These are phyloP conservation scores for Noccaea bulbosa DNA, from an alignment of 345 rosid species.

Conservation along the genomic window DNA sequence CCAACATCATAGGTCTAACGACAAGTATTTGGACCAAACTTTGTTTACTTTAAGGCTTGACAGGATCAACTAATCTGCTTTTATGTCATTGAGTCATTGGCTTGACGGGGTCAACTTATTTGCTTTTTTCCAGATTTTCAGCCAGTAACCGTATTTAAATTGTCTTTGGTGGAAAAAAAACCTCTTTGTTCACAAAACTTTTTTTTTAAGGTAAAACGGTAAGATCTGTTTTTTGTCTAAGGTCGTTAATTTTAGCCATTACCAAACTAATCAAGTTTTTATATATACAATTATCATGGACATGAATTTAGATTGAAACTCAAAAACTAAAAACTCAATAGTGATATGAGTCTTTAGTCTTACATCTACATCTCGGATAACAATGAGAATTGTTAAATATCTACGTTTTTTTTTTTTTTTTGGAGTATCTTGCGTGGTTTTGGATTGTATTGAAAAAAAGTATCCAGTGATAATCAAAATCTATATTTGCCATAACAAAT, in stretches of 20 bases:
- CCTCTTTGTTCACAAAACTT: no score
- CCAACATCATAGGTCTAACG: neutral
- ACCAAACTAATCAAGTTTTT: neutral
- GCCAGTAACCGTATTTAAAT: neutral
- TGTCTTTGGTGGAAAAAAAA: neutral
- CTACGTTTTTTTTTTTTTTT: neutral
- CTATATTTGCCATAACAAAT: neutral
- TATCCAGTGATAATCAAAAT: neutral
- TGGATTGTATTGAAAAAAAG: slow-evolving; percentile 17
- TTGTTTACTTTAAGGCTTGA: slow-evolving; percentile 16
- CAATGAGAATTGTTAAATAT: no score
- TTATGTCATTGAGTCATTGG: slow-evolving; percentile 13
- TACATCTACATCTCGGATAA: no score
- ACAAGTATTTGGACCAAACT: neutral
- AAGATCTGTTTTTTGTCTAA: slow-evolving; percentile 1
- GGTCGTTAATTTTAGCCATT: neutral
- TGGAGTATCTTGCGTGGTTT: slow-evolving; percentile 4
- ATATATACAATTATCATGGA: neutral
- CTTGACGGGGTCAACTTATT: slow-evolving; percentile 26
- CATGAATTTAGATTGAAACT: neutral
- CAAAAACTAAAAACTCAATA: neutral
- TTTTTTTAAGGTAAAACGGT: neutral
- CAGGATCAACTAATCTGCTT: slow-evolving; percentile 24
- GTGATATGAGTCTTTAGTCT: neutral
- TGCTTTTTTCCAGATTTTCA: slow-evolving; percentile 31